Conservation (phyloP, 2,329 filamentous ascomycete species). For the Aspergillus arachidicola region DNA sequence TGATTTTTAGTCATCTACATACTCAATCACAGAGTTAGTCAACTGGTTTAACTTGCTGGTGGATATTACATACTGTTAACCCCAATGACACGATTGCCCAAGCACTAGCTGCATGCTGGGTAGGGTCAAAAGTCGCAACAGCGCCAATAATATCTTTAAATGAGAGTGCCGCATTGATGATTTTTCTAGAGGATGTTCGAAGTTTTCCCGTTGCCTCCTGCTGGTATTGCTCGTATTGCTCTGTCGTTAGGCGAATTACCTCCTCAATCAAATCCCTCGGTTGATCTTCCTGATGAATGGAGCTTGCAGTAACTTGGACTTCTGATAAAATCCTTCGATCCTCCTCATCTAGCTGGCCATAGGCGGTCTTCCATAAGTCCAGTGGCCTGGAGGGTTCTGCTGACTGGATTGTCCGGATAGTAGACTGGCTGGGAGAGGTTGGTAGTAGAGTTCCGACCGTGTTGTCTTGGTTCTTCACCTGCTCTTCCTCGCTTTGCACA, state of each 20-base stretch:
- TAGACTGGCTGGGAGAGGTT: too few species aligned
- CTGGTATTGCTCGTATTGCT: constrained; percentile 20
- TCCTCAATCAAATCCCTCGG: constrained; percentile 5
- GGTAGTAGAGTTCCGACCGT: too few species aligned
- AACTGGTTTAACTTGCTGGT: neutral
- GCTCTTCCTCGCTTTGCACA: too few species aligned
- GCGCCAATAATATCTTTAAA: constrained; percentile 20
- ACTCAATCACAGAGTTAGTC: neutral
- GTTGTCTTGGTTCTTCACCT: too few species aligned
- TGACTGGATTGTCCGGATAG: neutral
- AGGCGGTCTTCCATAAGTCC: constrained; percentile 23
- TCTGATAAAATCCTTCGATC: constrained; percentile 13
- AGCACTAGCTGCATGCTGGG: constrained; percentile 15
- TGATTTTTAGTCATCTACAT: constrained; percentile 20
- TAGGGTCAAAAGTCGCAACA: constrained; percentile 18
- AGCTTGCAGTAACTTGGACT: neutral
- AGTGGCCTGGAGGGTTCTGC: neutral
- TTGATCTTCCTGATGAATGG: too few species aligned
- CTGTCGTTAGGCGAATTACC: constrained; percentile 14
- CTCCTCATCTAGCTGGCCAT: constrained; percentile 14
- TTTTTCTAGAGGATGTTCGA: constrained; percentile 11
- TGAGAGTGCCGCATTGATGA: constrained; percentile 17
- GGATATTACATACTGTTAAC: constrained; percentile 15
- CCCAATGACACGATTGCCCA: constrained; percentile 12
- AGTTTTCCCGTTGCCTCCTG: constrained; percentile 7